These are phyloP conservation scores for Melanogaster broomeanus DNA, from an alignment of 768 basidiomycete species.

Conservation along the genomic window DNA sequence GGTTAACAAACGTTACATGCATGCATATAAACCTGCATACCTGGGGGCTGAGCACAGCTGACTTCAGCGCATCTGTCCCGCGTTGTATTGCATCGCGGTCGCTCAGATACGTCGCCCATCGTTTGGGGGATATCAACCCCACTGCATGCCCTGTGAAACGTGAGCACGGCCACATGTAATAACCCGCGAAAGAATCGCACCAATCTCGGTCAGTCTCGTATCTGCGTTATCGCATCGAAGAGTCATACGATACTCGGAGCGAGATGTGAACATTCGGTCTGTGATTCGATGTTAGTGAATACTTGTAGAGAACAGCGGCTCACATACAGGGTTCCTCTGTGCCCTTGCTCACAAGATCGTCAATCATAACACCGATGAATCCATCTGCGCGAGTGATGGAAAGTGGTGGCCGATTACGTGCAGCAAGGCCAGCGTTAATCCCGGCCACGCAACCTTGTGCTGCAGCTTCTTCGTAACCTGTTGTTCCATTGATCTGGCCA, in stretches of 20 bases:
- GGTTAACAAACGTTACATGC: background rate
- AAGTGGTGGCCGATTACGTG: constrained; percentile 55
- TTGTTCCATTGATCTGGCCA: constrained; percentile 92
- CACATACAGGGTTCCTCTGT: constrained; percentile 84
- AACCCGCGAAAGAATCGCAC: constrained; percentile 32
- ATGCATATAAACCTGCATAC: constrained; percentile 18
- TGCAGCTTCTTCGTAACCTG: constrained; percentile 93
- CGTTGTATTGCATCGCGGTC: constrained; percentile 36
- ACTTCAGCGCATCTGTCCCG: constrained; percentile 37
- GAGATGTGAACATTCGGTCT: constrained; percentile 94
- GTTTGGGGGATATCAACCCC: constrained; percentile 44
- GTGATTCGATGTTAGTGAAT: background rate
- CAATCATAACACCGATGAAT: constrained; percentile 88
- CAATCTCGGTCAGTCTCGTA: constrained; percentile 75
- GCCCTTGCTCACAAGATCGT: constrained; percentile 86
- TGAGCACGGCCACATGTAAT: background rate
- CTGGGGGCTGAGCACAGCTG: constrained; percentile 41
- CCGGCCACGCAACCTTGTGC: constrained; percentile 89
- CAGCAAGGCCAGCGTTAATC: constrained; percentile 80
- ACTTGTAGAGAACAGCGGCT: background rate
- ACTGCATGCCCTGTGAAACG: constrained; percentile 34
- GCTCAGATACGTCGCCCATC: constrained; percentile 42
- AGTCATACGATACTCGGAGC: constrained; percentile 89
- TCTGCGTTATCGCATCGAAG: constrained; percentile 91
- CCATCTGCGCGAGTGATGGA: constrained; percentile 81